Base-by-base conservation (phyloP, 2,329 filamentous ascomycete species). In the Stemphylium vesicarium region DNA sequence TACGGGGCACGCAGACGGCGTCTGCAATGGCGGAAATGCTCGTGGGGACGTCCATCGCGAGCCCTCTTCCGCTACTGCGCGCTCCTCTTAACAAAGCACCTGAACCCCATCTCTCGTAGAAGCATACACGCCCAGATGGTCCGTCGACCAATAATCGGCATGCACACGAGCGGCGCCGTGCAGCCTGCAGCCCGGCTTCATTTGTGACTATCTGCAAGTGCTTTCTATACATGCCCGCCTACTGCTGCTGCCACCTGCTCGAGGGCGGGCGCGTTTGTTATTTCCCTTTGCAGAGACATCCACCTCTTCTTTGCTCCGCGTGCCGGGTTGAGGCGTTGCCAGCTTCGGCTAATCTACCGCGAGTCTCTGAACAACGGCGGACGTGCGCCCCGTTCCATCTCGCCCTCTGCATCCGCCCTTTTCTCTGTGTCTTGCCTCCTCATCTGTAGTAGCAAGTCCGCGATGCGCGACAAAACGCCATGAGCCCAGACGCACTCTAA, bases 321-420 rank as follows among this genome's bases (percentile, higher is more conserved):
- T 50, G 50, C 57, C 47, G 53, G 51, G 55, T 56, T 56, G 56
- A 61, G 56, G 53, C 61, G 53, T 59, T 46, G 40, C 32, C 49
- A 57, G 47, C 57, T 54, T 63, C 60, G 60, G 58, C 56, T 57
- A 59, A 57, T 57, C 36, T 40, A 48, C 57, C 55, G 54, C 50
- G 42, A 56, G 15, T 41, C 29, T 37, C 26, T 41, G 40, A 31
- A 33, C 38, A 40, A 42, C 42, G 24, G 39, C 46, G 32, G 33
- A 36, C 35, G 41, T 46, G 35, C 31, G 15, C 46, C 1, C 29
- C 8, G 26, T 26, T 2, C 15, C 12, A 24, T 26, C 29, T 51
- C 50, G 36, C 48, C 43, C 11, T 22, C 18, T 18, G 15, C 26
- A 13, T 52, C 26, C 18, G 33, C 3, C 18, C 4, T 4, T 16